phyloP scores from a whole-genome alignment of 2,329 filamentous ascomycete genomes.

The Venturia nashicola region DNA sequence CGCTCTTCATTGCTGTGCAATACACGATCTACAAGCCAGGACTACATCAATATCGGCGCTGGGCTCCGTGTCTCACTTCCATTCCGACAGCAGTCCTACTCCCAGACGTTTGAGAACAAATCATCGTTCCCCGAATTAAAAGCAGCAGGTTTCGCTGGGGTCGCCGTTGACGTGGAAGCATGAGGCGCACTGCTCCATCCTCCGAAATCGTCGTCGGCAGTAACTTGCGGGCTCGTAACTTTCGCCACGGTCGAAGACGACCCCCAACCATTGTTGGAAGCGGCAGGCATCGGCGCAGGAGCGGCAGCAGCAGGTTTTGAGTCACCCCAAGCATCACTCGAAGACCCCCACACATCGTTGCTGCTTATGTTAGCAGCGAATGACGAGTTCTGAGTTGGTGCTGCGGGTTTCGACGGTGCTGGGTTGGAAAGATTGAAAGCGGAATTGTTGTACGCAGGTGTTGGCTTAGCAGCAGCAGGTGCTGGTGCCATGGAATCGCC shows the following conservation, averaged over 20 bases:
- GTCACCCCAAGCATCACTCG: conserved; percentile 44
- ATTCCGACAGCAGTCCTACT: conserved; percentile 32
- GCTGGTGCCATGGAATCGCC: conserved; percentile 29
- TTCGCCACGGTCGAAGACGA: conserved; percentile 42
- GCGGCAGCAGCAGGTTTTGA: conserved; percentile 21
- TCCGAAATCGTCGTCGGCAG: conserved; percentile 85
- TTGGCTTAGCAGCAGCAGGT: conserved; percentile 18
- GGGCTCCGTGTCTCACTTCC: not conserved
- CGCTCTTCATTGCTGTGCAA: not conserved
- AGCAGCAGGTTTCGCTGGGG: conserved; percentile 36
- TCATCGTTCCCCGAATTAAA: conserved; percentile 56
- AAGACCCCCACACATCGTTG: conserved; percentile 65
- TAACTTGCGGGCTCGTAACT: not conserved
- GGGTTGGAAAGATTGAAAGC: conserved; percentile 69
- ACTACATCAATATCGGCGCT: not conserved
- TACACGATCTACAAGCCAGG: not conserved
- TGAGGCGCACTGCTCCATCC: conserved; percentile 70
- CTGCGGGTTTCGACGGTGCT: conserved; percentile 19
- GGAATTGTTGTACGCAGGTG: conserved; percentile 39
- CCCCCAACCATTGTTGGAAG: conserved; percentile 48
- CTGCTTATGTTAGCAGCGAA: conserved; percentile 52
- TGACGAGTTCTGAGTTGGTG: conserved; percentile 21
- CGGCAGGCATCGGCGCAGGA: conserved; percentile 28
- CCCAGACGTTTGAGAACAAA: conserved; percentile 92
- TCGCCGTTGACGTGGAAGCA: conserved; percentile 24